Evolutionary conservation across 2,329 filamentous ascomycete genomes (phyloP), one percentile per base, ranked within the genome.

Genomic region (Paecilomyces sp.): DNA sequence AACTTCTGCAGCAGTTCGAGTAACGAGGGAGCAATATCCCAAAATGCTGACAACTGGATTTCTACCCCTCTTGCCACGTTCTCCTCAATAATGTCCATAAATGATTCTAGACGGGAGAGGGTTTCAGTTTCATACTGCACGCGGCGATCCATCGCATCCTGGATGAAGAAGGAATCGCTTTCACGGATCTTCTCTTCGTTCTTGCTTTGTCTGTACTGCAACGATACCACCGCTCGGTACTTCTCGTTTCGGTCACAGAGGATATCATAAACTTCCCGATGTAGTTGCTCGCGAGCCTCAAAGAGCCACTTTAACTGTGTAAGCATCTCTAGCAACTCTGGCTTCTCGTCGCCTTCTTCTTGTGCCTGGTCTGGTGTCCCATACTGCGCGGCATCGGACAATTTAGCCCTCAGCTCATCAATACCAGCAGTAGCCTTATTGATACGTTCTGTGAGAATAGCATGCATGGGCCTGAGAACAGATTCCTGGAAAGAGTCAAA

Each of bases 281-380:
- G 88, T 8, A 97, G 81, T 54, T 85, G 83, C 75, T 99, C 94
- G n/a, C 92, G 87, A 0, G 90, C 89, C 72, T 99, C 94, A 67
- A 97, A 97, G 8, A 97, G 86, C 92, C 94, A 97, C 70, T 97
- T 99, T 13, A 97, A 81, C 55, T 97, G 84, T 0, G 93, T 97
- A 12, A 99, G 81, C 75, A 96, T 96, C 74, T 99, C 94, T 2
- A 97, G 80, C 0, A 97, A 82, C 74, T 99, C 94, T 0, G 94
- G 94, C 71, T 92, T 88, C 72, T 97, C 93, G 66, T 97, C 93
- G 18, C 94, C 93, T 76, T 97, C 93, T 74, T 96, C 92, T 72
- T 97, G 92, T 0, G 92, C 89, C 73, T 91, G 86, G 68, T 96
- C 93, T 0, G 92, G 89, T 63, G 86, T 85, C 3, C 83, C 79